Evolutionary conservation across 106 monocot species (phyloP), one percentile per base, ranked within the genome.

Genomic region (Phalaenopsis aphrodite): DNA sequence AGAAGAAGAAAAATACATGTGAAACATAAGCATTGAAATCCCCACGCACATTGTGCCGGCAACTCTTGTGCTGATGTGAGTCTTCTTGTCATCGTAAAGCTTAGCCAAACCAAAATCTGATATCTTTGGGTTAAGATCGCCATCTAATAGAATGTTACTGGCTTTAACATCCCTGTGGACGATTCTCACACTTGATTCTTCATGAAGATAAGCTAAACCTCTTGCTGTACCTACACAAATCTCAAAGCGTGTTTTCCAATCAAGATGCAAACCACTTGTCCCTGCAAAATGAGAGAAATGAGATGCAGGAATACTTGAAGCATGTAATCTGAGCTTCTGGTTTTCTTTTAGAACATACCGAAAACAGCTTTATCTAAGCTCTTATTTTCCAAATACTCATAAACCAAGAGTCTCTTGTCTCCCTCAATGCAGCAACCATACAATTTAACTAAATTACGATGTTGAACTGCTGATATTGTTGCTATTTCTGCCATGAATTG

Each of bases 341-440:
- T 45, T 45, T 45, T 45, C 5, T 45, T 6, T 3, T 4, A 45
- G 66, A 56, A 21, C 69, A 66, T 86, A 97, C 97, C 94, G 78
- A 98, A 94, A 55, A 98, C 43, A 52, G 90, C 92, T 56, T 92
- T 85, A 84, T 94, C 94, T 45, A 98, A 87, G 80, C 97, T 98
- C 79, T 77, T 87, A 55, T 98, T 92, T 47, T 86, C 85, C 0
- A 94, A 73, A 77, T 92, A 92, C 61, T 98, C 97, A 56, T 92
- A 94, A 46, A 98, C 94, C 66, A 98, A 55, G 37, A 94, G 87
- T 17, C 86, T 84, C 39, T 83, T 92, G 24, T 85, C 84, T 58
- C 90, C 90, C 83, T 92, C 92, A 43, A 90, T 81, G 79, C 94
- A 98, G 80, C 97, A 98, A 45, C 97, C 97, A 83, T 87, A 88